Base-by-base conservation (phyloP, 495 filamentous ascomycete genomes). In the Chaetomidium leptoderma region DNA sequence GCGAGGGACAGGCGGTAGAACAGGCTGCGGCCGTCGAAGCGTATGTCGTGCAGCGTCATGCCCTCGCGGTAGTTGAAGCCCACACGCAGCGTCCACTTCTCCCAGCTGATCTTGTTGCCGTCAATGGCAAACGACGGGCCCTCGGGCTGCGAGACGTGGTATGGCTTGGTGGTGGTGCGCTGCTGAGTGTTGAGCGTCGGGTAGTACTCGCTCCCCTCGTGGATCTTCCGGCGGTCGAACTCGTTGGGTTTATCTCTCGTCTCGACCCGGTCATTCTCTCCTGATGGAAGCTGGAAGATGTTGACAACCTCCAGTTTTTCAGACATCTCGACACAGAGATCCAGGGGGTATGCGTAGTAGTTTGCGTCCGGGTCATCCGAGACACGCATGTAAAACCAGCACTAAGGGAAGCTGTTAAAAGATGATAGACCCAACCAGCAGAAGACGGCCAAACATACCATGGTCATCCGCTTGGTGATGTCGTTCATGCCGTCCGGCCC, bases 11-110 rank as follows among this genome's bases (percentile, higher is more conserved):
- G 68, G 3, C 88, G 78, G 71, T 87, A 88, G 60, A 91, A 80
- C 3, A 92, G 67, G n/a, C 76, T 81, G 13, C 82, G 74, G 58
- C 78, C 78, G 62, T 88, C 86, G 65, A 90, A 91, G 59, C 79
- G 77, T 6, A 89, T 77, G 61, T 89, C 85, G 62, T 89, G 83
- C 8, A 89, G 65, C 3, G 86, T 81, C 63, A 82, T 81, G 19
- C 87, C 87, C 63, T 90, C 87, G 4, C 87, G 72, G 56, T 81
- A 75, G 63, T 88, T 89, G 74, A 91, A 92, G 14, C 87, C 86
- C 39, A 91, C 77, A 48, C 82, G 72, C 65, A 88, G 81, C 16
- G 73, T 74, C 85, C 85, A 88, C 58, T 87, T 88, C 69, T 88
- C 82, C 85, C 85, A 88, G 40, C 78, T 73, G 33, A 88, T 72